Base-by-base conservation (phyloP, 805 yeast species). In the Wickerhamomyces queroliae region DNA sequence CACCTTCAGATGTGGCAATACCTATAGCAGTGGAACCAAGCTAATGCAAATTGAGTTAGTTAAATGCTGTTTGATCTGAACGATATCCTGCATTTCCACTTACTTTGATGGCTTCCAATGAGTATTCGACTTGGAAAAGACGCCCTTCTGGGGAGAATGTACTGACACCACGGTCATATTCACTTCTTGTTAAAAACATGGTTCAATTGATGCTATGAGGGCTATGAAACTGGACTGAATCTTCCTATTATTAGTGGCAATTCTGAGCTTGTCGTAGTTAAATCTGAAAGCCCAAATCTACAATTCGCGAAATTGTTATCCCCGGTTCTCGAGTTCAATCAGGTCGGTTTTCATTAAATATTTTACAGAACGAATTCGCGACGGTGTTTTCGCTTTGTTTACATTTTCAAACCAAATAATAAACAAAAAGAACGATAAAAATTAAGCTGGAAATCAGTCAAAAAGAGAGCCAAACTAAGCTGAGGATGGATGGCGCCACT, bases 101-200 rank as follows among this genome's bases (percentile, higher is more conserved):
- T 44, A 83, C 72, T 58, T 93, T 93, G 63, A 93, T 93, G 35
- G 99, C 99, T 64, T 93, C 99, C 41, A 93, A 69, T 9, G 99
- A 93, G 63, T 93, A 93, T 63, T 93, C 99, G 33, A 93, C 99
- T 67, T 93, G 99, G 69, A 93, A 93, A 45, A 93, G 70, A 60
- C 99, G 84, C 20, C 99, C 99, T 62, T 95, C 99, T 20, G 99
- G 99, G 2, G 98, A 90, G 63, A 95, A 93, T 8, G 99, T 95
- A 57, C 95, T 84, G 36, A 93, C 99, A 47, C 99, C 99, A 64
- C 99, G 84, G 62, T 93, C 99, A 64, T 93, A 93, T 72, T 93
- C 99, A 67, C 95, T 85, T 81, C 99, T 84, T n/a, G 99, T 93
- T 51, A 93, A 76, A 67, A 93, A 93, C 99, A 93, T 93, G 38